Conservation (phyloP, 2,329 filamentous ascomycete species). For the Cladosporium sp. region DNA sequence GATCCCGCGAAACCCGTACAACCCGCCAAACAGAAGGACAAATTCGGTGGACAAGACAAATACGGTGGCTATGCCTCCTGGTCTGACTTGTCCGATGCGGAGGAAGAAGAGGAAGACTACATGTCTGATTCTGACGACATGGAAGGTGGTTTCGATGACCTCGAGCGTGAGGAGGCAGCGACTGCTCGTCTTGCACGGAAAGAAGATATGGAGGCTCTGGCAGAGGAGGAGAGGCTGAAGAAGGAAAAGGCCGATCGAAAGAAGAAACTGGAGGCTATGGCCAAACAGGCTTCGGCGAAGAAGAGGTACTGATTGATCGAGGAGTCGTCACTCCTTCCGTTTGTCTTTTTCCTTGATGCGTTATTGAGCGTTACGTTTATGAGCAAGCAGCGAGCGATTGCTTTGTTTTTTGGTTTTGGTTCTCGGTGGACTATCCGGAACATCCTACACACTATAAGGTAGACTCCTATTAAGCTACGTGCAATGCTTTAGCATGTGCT, state of each 20-base stretch:
- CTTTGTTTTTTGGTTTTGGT: not conserved
- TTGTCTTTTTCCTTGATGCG: conserved; percentile 8
- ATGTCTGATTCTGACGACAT: conserved; percentile 70
- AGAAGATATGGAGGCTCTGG: conserved; percentile 64
- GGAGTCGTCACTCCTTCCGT: not conserved
- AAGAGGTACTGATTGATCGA: conserved; percentile 16
- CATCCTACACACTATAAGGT: not conserved
- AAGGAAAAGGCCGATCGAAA: conserved; percentile 57
- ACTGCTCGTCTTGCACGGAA: conserved; percentile 60
- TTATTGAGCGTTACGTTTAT: conserved; percentile 12
- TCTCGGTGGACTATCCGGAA: not conserved
- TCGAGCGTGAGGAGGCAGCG: conserved; percentile 65
- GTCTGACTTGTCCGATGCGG: conserved; percentile 38
- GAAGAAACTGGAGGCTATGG: conserved; percentile 35
- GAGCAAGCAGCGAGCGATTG: conserved; percentile 7
- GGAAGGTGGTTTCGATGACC: conserved; percentile 70
- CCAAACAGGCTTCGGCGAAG: conserved; percentile 31
- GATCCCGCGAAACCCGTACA: conserved; percentile 33
- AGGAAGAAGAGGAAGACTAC: conserved; percentile 57
- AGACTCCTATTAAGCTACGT: not conserved
- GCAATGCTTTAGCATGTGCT: not conserved
- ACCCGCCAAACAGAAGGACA: conserved; percentile 26
- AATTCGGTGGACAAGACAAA: conserved; percentile 29
- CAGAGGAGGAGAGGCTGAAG: conserved; percentile 58
- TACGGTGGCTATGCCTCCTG: conserved; percentile 38